These are phyloP conservation scores for Fusarium dlaminii DNA, from an alignment of 2,329 filamentous ascomycete species.

Conservation along the genomic window DNA sequence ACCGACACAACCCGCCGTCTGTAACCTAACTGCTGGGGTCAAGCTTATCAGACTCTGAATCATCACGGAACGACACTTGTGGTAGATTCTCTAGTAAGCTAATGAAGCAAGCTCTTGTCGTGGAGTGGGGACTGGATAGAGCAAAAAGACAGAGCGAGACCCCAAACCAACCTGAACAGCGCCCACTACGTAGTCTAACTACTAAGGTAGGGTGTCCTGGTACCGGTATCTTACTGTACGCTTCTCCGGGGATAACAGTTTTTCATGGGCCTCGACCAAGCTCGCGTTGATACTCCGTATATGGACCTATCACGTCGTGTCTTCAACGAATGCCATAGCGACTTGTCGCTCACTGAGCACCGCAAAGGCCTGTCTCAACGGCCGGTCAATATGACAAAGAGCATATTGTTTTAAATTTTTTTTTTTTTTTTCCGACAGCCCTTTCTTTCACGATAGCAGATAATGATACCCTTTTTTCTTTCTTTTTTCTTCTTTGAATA, in stretches of 20 bases:
- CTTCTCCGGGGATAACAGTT: background rate
- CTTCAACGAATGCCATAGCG: background rate
- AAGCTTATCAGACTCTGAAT: slow-evolving; percentile 8
- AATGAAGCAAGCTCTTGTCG: slow-evolving; percentile 22
- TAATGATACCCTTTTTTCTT: background rate
- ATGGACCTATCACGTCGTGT: background rate
- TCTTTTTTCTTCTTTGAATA: background rate
- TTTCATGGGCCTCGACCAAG: background rate
- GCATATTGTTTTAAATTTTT: background rate
- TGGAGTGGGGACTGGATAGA: background rate
- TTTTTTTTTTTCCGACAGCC: too few relatives aligned
- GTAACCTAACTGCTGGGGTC: background rate
- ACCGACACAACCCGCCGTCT: background rate
- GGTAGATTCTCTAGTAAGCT: slow-evolving; percentile 6
- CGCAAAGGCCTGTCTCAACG: background rate
- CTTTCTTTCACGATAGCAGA: background rate
- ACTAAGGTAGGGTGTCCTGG: background rate
- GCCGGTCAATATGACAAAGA: background rate
- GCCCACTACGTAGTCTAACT: background rate
- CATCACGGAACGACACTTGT: slow-evolving; percentile 20
- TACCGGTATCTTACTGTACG: background rate
- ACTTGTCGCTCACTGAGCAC: background rate
- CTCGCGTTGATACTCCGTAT: background rate
- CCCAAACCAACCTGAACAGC: background rate
- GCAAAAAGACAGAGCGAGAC: background rate